These are phyloP conservation scores for Kwoniella europaea DNA, from an alignment of 768 basidiomycete genomes.

Conservation along the genomic window DNA sequence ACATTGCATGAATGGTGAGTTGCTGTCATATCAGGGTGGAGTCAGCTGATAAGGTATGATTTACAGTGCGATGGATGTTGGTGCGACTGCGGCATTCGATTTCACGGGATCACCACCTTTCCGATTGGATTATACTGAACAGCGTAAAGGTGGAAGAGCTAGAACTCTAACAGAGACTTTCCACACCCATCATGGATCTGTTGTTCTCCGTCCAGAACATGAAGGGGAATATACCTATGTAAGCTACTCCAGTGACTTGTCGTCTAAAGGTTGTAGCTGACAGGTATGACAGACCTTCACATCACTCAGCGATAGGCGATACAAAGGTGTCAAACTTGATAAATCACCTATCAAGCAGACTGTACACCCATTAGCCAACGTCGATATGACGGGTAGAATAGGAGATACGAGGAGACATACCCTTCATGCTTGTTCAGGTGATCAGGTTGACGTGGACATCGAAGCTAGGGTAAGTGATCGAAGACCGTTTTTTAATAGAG, in stretches of 20 bases:
- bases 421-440: slow-evolving; percentile 73
- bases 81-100: slow-evolving; percentile 82
- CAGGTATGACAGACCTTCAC: slow-evolving; percentile 63
- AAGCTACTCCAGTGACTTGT: slow-evolving; percentile 10
- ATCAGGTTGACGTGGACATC: slow-evolving; percentile 74
- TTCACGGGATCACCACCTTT: slow-evolving; percentile 90
- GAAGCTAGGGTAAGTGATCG: slow-evolving; percentile 69
- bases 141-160: slow-evolving; percentile 64
- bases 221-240: slow-evolving; percentile 87
- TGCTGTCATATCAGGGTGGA: no score
- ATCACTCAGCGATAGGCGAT: slow-evolving; percentile 80
- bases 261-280: background rate
- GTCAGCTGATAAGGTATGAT: background rate
- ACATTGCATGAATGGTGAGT: slow-evolving; percentile 86
- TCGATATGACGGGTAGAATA: slow-evolving; percentile 36
- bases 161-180: slow-evolving; percentile 63
- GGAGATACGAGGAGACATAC: slow-evolving; percentile 32
- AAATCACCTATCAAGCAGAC: slow-evolving; percentile 80
- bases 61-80: slow-evolving; percentile 69
- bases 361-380: slow-evolving; percentile 79
- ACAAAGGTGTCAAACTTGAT: slow-evolving; percentile 73
- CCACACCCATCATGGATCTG: slow-evolving; percentile 71
- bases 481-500: background rate
- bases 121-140: slow-evolving; percentile 75
- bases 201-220: slow-evolving; percentile 81